Evolutionary conservation across 2,329 filamentous ascomycete species (phyloP).

Genomic region (Aspergillus sp.): DNA sequence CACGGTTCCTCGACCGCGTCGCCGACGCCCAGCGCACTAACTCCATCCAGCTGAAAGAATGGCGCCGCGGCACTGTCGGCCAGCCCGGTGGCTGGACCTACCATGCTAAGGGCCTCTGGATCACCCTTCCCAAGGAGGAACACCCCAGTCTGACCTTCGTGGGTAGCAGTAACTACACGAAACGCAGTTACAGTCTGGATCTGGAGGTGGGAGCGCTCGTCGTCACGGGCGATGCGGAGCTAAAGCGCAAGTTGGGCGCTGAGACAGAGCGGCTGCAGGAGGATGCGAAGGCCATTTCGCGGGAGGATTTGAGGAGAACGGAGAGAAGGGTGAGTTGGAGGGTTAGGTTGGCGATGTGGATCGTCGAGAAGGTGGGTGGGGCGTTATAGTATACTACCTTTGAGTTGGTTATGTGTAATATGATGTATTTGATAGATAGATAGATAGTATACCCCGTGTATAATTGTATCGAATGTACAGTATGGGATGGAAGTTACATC

Average conservation of each 20-base stretch:
- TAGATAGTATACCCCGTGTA: slow-evolving; percentile 20
- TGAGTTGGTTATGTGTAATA: not conserved
- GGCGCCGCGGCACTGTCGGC: slow-evolving; percentile 79
- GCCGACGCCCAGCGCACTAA: slow-evolving; percentile 54
- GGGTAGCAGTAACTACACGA: slow-evolving; percentile 94
- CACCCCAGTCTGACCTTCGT: slow-evolving; percentile 78
- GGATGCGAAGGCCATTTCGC: slow-evolving; percentile 67
- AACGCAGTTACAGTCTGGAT: slow-evolving; percentile 87
- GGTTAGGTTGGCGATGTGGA: slow-evolving; percentile 90
- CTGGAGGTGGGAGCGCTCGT: slow-evolving; percentile 87
- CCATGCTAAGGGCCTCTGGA: slow-evolving; percentile 94
- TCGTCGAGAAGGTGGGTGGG: slow-evolving; percentile 81
- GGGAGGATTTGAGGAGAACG: slow-evolving; percentile 75
- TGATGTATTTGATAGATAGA: slow-evolving; percentile 7
- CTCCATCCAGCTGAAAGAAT: slow-evolving; percentile 77
- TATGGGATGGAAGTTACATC: slow-evolving; percentile 1
- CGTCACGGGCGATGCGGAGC: slow-evolving; percentile 71
- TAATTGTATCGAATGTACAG: slow-evolving; percentile 10
- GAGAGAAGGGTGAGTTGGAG: slow-evolving; percentile 84
- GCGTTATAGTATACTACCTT: slow-evolving; percentile 62
- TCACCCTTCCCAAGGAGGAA: slow-evolving; percentile 63
- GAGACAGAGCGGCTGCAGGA: slow-evolving; percentile 81
- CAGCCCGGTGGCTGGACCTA: slow-evolving; percentile 91
- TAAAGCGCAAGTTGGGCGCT: slow-evolving; percentile 72
- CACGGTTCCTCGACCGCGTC: slow-evolving; percentile 72